Conservation (phyloP, 257 asterid genomes). For the Capsicum chinense region DNA sequence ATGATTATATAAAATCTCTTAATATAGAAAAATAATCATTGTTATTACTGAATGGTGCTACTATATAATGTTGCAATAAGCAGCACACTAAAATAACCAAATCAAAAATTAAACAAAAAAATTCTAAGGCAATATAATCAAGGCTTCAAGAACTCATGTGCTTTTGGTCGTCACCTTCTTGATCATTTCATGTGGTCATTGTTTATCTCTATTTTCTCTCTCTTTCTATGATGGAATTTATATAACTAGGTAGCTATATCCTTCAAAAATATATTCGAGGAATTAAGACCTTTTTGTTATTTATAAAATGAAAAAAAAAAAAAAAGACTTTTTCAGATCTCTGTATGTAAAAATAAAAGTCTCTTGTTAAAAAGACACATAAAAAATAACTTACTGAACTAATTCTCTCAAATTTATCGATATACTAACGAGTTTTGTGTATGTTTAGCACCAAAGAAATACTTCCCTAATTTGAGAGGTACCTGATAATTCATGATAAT, state of each 20-base stretch:
- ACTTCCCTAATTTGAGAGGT: background rate
- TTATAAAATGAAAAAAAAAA: background rate
- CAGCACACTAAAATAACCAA: background rate
- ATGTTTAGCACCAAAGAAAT: background rate
- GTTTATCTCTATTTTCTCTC: background rate
- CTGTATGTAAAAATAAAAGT: background rate
- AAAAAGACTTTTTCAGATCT: background rate
- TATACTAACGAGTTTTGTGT: background rate
- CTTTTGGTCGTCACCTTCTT: background rate
- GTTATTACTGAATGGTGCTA: background rate
- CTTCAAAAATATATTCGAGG: background rate
- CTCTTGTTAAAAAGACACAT: background rate
- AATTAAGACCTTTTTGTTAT: no score
- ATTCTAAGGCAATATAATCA: background rate
- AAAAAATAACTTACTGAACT: background rate
- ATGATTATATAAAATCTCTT: background rate
- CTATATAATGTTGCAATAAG: constrained; percentile 6
- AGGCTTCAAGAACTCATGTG: background rate
- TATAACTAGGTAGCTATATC: no score
- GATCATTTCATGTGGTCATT: constrained; percentile 20
- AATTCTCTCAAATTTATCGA: background rate
- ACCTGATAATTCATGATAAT: background rate
- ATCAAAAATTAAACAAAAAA: background rate
- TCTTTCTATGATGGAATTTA: no score
- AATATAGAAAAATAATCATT: background rate